Conservation (phyloP, 2,329 filamentous ascomycete genomes). For the Beauveria sp. region DNA sequence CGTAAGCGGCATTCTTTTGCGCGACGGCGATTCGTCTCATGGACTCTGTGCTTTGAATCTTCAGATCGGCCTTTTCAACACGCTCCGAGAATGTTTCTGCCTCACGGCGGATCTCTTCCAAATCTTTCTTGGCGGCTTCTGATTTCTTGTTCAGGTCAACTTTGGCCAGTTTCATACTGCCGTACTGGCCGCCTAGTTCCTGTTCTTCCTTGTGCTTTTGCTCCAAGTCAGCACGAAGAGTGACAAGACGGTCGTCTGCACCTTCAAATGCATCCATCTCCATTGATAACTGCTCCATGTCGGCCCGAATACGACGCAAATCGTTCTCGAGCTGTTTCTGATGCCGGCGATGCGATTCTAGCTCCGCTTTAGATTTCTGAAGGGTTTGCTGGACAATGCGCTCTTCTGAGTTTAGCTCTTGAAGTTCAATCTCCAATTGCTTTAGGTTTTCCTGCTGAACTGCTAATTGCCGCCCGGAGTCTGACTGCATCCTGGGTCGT, state of each 20-base stretch:
- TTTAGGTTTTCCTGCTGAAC: conserved; percentile 42
- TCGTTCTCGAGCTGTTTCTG: conserved; percentile 39
- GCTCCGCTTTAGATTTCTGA: conserved; percentile 38
- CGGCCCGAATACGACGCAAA: conserved; percentile 53
- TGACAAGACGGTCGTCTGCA: conserved; percentile 57
- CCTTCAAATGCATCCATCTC: conserved; percentile 61
- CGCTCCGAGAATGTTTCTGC: conserved; percentile 34
- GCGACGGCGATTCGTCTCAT: conserved; percentile 45
- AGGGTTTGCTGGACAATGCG: conserved; percentile 39
- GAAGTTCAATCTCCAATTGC: conserved; percentile 48
- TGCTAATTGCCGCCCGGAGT: conserved; percentile 59
- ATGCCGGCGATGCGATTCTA: conserved; percentile 35
- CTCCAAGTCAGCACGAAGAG: conserved; percentile 48
- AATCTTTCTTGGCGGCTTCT: conserved; percentile 31
- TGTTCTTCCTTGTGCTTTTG: conserved; percentile 42
- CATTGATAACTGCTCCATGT: conserved; percentile 41
- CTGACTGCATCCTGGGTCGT: conserved; percentile 69
- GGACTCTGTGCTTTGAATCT: conserved; percentile 39
- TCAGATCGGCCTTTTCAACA: conserved; percentile 49
- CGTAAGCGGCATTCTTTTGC: conserved; percentile 55
- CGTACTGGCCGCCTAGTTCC: conserved; percentile 48
- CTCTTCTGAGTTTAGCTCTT: conserved; percentile 41
- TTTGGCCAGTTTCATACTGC: conserved; percentile 41
- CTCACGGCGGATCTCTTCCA: conserved; percentile 27
- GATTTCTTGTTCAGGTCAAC: conserved; percentile 37